Conservation (phyloP, 805 yeast genomes). For the Kodamaea laetipori region DNA sequence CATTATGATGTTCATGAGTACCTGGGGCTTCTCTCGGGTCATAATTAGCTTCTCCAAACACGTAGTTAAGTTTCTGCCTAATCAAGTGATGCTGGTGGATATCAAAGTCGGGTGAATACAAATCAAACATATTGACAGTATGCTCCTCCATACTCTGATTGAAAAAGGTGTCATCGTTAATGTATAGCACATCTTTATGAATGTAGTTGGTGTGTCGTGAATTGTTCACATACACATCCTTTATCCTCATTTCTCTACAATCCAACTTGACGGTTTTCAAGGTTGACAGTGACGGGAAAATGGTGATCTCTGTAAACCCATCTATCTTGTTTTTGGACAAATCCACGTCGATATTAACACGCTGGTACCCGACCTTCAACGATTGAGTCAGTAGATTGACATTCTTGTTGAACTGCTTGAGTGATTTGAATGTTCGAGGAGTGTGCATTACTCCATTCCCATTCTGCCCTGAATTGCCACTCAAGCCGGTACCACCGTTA, state of each 20-base stretch:
- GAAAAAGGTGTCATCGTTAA: slow-evolving; percentile 34
- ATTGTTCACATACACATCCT: slow-evolving; percentile 60
- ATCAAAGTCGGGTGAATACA: slow-evolving; percentile 41
- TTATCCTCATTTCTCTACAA: slow-evolving; percentile 72
- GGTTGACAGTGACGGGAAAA: slow-evolving; percentile 65
- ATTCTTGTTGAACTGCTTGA: not conserved
- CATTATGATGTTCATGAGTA: slow-evolving; percentile 19
- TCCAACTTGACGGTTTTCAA: slow-evolving; percentile 69
- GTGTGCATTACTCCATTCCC: slow-evolving; percentile 3
- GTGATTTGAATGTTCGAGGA: slow-evolving; percentile 5
- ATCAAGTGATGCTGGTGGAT: slow-evolving; percentile 62
- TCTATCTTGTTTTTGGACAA: slow-evolving; percentile 55
- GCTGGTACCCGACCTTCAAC: slow-evolving; percentile 83
- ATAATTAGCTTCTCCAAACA: slow-evolving; percentile 51
- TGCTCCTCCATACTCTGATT: slow-evolving; percentile 28
- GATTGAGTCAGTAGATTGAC: slow-evolving; percentile 35
- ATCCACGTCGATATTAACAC: slow-evolving; percentile 78
- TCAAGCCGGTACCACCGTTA: slow-evolving; percentile 1
- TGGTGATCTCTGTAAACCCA: slow-evolving; percentile 83
- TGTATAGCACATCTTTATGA: slow-evolving; percentile 55
- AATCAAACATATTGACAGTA: slow-evolving; percentile 42
- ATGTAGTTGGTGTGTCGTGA: slow-evolving; percentile 56
- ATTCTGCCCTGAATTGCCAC: slow-evolving; percentile 2
- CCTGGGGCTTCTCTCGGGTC: slow-evolving; percentile 26
- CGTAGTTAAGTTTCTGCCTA: slow-evolving; percentile 52